These are phyloP conservation scores for Nakaseomyces glabratus DNA, from an alignment of 1,139 yeast genomes.

Conservation along the genomic window DNA sequence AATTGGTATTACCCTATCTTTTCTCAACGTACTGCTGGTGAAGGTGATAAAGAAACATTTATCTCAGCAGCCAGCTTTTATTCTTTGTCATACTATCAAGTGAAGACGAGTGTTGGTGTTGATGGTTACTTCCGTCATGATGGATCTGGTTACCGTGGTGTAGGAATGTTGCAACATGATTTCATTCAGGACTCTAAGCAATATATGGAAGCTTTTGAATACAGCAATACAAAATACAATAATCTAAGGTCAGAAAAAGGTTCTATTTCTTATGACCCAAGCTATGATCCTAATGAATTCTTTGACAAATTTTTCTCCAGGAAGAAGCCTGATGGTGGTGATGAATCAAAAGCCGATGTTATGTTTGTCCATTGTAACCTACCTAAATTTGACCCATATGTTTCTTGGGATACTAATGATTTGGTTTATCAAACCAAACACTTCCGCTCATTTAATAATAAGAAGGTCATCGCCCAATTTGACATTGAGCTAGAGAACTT, in stretches of 20 bases:
- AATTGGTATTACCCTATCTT: slow-evolving; percentile 72
- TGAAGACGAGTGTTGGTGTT: slow-evolving; percentile 36
- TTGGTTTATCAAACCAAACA: slow-evolving; percentile 24
- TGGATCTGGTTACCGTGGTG: slow-evolving; percentile 24
- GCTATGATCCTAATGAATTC: slow-evolving; percentile 19
- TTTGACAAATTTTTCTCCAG: slow-evolving; percentile 19
- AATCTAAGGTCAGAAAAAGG: background rate
- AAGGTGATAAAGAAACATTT: slow-evolving; percentile 87
- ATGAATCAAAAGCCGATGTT: slow-evolving; percentile 18
- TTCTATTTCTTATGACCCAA: slow-evolving; percentile 16
- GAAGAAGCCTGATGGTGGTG: slow-evolving; percentile 9
- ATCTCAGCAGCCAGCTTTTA: slow-evolving; percentile 68
- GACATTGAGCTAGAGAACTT: slow-evolving; percentile 29
- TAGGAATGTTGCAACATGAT: slow-evolving; percentile 30
- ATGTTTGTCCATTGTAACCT: slow-evolving; percentile 30
- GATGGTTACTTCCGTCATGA: slow-evolving; percentile 26
- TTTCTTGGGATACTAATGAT: slow-evolving; percentile 20
- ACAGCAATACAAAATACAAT: slow-evolving; percentile 10
- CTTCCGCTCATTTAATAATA: slow-evolving; percentile 24
- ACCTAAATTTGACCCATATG: slow-evolving; percentile 29
- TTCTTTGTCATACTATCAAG: slow-evolving; percentile 55
- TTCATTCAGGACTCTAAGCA: slow-evolving; percentile 25
- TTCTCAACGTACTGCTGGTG: slow-evolving; percentile 80
- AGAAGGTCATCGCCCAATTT: slow-evolving; percentile 20
- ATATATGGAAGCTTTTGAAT: slow-evolving; percentile 14